phyloP scores from a whole-genome alignment of 164 flowering plant species.

The Sextonia rubra region DNA sequence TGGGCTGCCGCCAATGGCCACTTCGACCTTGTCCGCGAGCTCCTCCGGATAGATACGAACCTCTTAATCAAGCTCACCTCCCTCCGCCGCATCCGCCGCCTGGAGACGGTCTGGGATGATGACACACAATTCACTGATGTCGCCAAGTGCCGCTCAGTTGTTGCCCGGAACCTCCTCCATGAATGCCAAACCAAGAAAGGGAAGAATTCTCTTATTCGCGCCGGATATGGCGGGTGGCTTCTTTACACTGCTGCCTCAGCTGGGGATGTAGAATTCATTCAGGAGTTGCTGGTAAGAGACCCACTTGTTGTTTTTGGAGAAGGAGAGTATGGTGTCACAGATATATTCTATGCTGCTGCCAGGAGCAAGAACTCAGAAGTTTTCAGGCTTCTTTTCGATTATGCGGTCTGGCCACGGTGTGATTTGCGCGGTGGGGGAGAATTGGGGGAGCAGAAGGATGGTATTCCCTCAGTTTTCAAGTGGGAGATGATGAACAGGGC shows the following conservation, averaged over 20 bases:
- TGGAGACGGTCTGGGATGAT: conserved; percentile 91
- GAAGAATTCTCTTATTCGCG: conserved; percentile 53
- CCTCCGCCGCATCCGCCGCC: conserved; percentile 80
- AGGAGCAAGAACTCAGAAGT: conserved; percentile 73
- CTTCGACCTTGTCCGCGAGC: conserved; percentile 67
- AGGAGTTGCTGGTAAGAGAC: conserved; percentile 49
- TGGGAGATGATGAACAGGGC: conserved; percentile 78
- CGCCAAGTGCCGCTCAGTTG: conserved; percentile 52
- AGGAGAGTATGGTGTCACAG: conserved; percentile 88
- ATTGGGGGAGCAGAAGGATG: conserved; percentile 21
- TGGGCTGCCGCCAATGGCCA: conserved; percentile 91
- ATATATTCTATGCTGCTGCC: conserved; percentile 77
- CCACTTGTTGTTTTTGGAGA: conserved; percentile 82
- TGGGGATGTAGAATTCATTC: conserved; percentile 66
- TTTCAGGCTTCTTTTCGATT: conserved; percentile 63
- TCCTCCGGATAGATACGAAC: conserved; percentile 76
- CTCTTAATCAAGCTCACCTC: conserved; percentile 90
- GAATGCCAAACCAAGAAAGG: conserved; percentile 44
- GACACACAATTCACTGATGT: conserved; percentile 50
- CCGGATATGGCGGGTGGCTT: conserved; percentile 97
- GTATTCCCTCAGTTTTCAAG: conserved; percentile 30
- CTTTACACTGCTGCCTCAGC: conserved; percentile 96
- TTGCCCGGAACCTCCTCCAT: conserved; percentile 51
- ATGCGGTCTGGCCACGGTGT: conserved; percentile 27
- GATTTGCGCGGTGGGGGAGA: conserved; percentile 21